Evolutionary conservation across 2,329 filamentous ascomycete species (phyloP), one percentile per base, ranked within the genome.

Genomic region (Ampelomyces quisqualis): DNA sequence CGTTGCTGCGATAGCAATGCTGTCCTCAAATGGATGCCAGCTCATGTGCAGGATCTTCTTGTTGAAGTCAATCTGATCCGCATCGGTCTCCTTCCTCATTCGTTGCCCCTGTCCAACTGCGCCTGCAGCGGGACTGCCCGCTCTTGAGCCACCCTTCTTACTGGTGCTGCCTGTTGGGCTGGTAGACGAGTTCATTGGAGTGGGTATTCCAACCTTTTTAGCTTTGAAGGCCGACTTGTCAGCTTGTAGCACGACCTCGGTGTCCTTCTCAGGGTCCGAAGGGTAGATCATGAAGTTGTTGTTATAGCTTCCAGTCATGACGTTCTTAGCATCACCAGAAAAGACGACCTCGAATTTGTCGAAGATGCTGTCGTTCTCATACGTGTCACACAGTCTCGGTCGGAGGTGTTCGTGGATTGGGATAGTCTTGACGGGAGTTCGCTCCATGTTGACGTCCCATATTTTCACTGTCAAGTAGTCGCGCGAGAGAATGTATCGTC

Each of bases 271-370:
- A 5, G 90, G 88, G 62, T 97, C 91, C 18, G 90, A 93, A 4
- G 93, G 93, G 70, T 97, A 98, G 65, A 98, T 98, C 93, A 98
- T 98, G 77, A 98, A 97, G 75, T 98, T 98, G 76, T 98, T 98
- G 79, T 98, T 98, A 77, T 98, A 98, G 67, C 90, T 96, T 58
- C 93, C 93, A 5, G 93, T 98, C 93, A 98, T 98, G 54, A 97
- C 93, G 60, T 98, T 97, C 78, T 95, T 94, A 26, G 90, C 89
- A 70, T 97, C 91, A 17, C 93, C 93, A 2, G 91, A 97, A 74
- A 98, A 98, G 37, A 97, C 91, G 28, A 98, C 93, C 72, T 98
- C 93, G 55, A 98, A 98, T 71, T 98, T 98, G 80, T 98, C 93
- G 65, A 98, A 98, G 65, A 98, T 98, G 70, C 90, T 95, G 66